Evolutionary conservation across 176 grass and related monocot genomes (phyloP), one percentile per base, ranked within the genome.

Genomic region (Eremochloa ophiuroides): DNA sequence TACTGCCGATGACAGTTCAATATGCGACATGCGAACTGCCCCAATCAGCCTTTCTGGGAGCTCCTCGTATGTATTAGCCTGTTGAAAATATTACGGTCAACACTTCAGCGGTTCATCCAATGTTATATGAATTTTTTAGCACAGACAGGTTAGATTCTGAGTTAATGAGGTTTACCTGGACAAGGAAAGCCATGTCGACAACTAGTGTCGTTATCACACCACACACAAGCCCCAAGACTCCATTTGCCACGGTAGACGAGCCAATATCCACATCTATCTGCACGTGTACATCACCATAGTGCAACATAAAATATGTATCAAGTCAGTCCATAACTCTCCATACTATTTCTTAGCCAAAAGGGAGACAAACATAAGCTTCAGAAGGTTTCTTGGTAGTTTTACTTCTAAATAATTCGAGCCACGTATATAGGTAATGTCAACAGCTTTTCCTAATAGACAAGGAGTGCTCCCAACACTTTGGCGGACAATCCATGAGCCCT

Each of bases 221-320:
- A 69, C 84, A 89, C 6, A 98, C 95, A 47, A 98, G 83, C 75
- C 95, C 92, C 79, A 98, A 84, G 41, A 98, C 95, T 86, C 95
- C 95, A 87, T 98, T 98, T 17, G 95, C 95, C 33, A 98, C 95
- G 15, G 95, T 98, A 74, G 95, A 98, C 64, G 95, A 98, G 75
- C 95, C 95, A 56, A 98, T 98, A 81, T 98, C 95, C 17, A 98
- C 88, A 76, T 98, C 95, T 91, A 98, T 91, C 95, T 98, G 92
- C 76, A 84, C 20, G 34, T 41, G 1, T 69, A n/a, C 63, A 84
- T 80, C 55, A 51, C 28, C 40, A 25, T 15, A 86, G 6, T 55
- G 38, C 63, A 87, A 20, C 61, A 31, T 83, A 73, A 91, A 66
- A 43, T 37, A 83, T n/a, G 25, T 7, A 66, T 10, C 26, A 6